Base-by-base conservation (phyloP, 306 rosid species). In the Amphicarpaea edgeworthii region DNA sequence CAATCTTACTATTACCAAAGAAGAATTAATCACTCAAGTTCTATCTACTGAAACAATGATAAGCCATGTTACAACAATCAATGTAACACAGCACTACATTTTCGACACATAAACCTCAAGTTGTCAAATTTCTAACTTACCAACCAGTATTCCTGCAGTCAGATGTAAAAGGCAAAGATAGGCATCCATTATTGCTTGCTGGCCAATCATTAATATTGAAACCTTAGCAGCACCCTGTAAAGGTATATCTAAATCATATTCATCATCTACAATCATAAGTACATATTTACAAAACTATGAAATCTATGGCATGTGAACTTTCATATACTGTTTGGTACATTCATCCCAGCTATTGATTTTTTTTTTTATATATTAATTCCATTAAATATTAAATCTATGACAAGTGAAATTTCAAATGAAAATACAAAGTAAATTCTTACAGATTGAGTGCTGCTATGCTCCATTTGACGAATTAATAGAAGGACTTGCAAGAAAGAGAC, bases 161-260 rank as follows among this genome's bases (percentile, higher is more conserved):
- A 94, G 88, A 85, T 94, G 98, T 68, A 94, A 80, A 74, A 94
- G 93, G 85, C 97, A 92, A 78, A 94, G 93, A 85, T 94, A 90
- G 49, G 98, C 95, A 86, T 94, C 98, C 94, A 94, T 87, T 83
- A 95, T 92, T 10, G 93, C 96, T 80, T 95, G 98, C 58, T 95
- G 98, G 54, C 98, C 97, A 70, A 95, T 87, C 92, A 88, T 89
- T 78, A 95, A 54, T 76, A 92, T 89, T 11, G 98, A 95, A 79
- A 95, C 97, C 86, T 95, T 95, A 76, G 97, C 93, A 50, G 97
- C 97, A 30, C 97, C 98, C 98, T 95, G 84, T 47, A 85, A 79
- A 81, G 58, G 73, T 38, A 41, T 80, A 81, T 54, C 53, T 26
- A 64, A 76, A 77, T 70, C 45, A 77, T 61, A 68, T 59, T 41